Conservation (phyloP, 345 rosid genomes). For the Hypericum androsaemum region DNA sequence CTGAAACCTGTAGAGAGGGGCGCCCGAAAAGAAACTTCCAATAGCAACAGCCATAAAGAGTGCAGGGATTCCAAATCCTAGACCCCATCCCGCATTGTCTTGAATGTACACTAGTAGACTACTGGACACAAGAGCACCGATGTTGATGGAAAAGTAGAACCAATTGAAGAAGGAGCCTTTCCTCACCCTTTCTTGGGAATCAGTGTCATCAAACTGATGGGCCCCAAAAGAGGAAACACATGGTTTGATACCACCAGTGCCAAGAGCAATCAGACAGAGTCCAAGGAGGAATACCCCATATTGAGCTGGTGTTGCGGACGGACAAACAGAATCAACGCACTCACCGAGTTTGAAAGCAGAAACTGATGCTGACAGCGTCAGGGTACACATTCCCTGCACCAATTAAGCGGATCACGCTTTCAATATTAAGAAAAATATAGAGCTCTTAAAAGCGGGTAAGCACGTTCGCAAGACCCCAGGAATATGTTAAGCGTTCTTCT, state of each 20-base stretch:
- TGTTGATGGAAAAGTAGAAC: conserved; percentile 86
- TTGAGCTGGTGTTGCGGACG: conserved; percentile 58
- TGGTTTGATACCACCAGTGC: conserved; percentile 94
- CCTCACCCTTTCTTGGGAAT: conserved; percentile 58
- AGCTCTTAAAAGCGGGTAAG: background rate
- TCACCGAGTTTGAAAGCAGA: conserved; percentile 54
- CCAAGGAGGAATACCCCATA: conserved; percentile 70
- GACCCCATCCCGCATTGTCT: conserved; percentile 91
- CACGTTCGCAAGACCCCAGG: too few species aligned
- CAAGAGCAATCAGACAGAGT: conserved; percentile 81
- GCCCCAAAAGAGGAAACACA: conserved; percentile 95
- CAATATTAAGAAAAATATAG: background rate
- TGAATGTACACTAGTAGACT: conserved; percentile 84
- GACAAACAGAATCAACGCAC: conserved; percentile 55
- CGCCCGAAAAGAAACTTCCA: conserved; percentile 76
- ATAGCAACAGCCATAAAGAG: conserved; percentile 83
- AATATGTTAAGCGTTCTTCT: too few species aligned
- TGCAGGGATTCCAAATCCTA: conserved; percentile 91
- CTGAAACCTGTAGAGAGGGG: conserved; percentile 80
- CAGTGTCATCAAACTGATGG: conserved; percentile 89
- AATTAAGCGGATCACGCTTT: conserved; percentile 12
- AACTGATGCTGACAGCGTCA: conserved; percentile 83
- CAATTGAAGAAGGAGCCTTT: conserved; percentile 94
- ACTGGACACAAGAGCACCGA: conserved; percentile 80
- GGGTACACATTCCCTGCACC: conserved; percentile 67